Conservation (phyloP, 2,329 filamentous ascomycete genomes). For the Hypoxylon sp. region DNA sequence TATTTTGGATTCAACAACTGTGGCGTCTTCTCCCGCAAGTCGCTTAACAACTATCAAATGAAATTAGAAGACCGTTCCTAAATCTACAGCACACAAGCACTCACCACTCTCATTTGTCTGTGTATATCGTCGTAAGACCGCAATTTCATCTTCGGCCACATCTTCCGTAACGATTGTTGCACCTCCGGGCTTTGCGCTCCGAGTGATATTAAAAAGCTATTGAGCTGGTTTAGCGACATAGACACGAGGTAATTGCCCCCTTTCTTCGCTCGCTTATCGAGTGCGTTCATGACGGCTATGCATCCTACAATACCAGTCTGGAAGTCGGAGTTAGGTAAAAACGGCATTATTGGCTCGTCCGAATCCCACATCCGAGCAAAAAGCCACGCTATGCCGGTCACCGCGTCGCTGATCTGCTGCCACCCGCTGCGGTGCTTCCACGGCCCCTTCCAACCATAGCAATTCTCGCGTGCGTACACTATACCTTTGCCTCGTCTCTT, state of each 20-base stretch:
- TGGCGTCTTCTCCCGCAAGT: constrained; percentile 48
- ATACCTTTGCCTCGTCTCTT: constrained; percentile 50
- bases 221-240: constrained; percentile 53
- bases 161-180: constrained; percentile 47
- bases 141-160: constrained; percentile 51
- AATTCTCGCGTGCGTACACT: constrained; percentile 57
- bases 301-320: constrained; percentile 53
- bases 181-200: constrained; percentile 49
- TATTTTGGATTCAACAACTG: constrained; percentile 47
- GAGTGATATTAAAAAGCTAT: constrained; percentile 53
- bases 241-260: constrained; percentile 54
- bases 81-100: constrained; percentile 16
- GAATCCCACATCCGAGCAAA: constrained; percentile 53
- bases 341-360: constrained; percentile 53
- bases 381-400: constrained; percentile 52
- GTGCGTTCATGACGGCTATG: constrained; percentile 51
- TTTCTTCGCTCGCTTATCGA: constrained; percentile 45
- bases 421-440: constrained; percentile 55
- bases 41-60: constrained; percentile 37
- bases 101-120: constrained; percentile 52
- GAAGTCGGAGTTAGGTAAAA: constrained; percentile 54
- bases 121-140: constrained; percentile 54
- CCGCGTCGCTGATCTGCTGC: constrained; percentile 54
- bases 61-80: constrained; percentile 13
- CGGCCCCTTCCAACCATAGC: constrained; percentile 57